Base-by-base conservation (phyloP, 306 rosid genomes). In the Parietaria judaica region DNA sequence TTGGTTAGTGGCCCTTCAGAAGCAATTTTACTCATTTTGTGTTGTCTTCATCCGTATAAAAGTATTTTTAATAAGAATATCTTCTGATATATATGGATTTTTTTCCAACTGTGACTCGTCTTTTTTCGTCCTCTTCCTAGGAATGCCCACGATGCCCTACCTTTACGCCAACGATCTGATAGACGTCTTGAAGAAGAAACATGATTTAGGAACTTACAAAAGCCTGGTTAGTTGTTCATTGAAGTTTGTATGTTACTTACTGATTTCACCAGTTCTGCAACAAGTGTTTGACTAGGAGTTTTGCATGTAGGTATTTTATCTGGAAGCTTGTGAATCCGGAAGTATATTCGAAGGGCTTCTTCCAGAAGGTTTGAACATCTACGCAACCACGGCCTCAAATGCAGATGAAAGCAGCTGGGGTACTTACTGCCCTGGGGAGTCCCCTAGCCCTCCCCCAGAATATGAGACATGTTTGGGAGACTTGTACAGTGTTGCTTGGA, bases 331-430 rank as follows among this genome's bases (percentile, higher is more conserved):
- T 72, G 97, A 90, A 71, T 90, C 97, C 16, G 94, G 95, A 78
- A 90, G 97, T 70, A 86, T 90, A 73, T 90, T 90, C 69, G 94
- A 90, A 69, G 97, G 95, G 48, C 81, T 90, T 84, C 97, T 94
- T 66, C 90, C 88, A 1, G 72, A 80, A 75, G 94, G 83, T 64
- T 74, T 86, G 67, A 84, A 86, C 76, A 84, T 90, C 61, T 90
- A 84, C 79, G 89, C 94, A 60, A 90, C 95, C 47, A 90, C 97
- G 6, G 95, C 97, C 35, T 41, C 97, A 50, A 90, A 86, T 70
- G 90, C 95, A 63, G 84, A 62, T 58, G 97, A 90, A 81, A 90
- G 95, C 77, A 90, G 95, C 68, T 90, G 97, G 97, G 97, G 95
- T 64, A 84, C 90, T 37, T 90, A 90, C 68, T 90, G 97, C 70